Base-by-base conservation (phyloP, 768 basidiomycete genomes). In the Phlegmacium glaucopus region DNA sequence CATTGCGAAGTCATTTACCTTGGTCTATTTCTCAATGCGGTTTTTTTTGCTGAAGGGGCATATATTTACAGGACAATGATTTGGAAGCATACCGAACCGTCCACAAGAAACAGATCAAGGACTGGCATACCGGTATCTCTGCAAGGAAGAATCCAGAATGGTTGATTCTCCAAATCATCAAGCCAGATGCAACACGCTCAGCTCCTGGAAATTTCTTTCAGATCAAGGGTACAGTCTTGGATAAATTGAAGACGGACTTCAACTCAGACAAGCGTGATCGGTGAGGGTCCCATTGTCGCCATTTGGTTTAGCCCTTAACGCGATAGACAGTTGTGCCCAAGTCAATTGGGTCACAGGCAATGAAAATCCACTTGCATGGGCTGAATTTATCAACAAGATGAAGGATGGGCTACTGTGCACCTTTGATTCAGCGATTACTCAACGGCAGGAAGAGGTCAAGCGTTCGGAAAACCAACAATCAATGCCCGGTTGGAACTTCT, bases 401-500 rank as follows among this genome's bases (percentile, higher is more conserved):
- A 98, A 97, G 67, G 95, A 98, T 46, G 86, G 88, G 3, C 58
- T 98, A 9, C 64, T 95, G n/a, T 73, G 74, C 38, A 85, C 93
- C 1, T 94, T 98, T 55, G 92, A 97, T 57, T 65, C 74, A 13
- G 83, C 87, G 1, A 75, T 98, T 34, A 67, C 76, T 9, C 82
- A 83, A 48, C 77, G 92, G 12, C 91, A 94, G 59, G 96, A 98
- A 38, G 94, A 96, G 51, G 87, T 97, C 3, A 85, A 78, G 57
- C 80, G 91, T 30, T 91, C 90, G 0, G 95, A 99, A 60, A 77
- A 82, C 40, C 91, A 97, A 65, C 78, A 90, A 46, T 79, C 87
- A 57, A 89, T 94, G 82, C 92, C 93, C 1, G 95, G 96, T 8
- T 99, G 96, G 96, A 96, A 96, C 61, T 99, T 96, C 62, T 94